Conservation (phyloP, 345 rosid species). For the Raphanus raphanistrum region DNA sequence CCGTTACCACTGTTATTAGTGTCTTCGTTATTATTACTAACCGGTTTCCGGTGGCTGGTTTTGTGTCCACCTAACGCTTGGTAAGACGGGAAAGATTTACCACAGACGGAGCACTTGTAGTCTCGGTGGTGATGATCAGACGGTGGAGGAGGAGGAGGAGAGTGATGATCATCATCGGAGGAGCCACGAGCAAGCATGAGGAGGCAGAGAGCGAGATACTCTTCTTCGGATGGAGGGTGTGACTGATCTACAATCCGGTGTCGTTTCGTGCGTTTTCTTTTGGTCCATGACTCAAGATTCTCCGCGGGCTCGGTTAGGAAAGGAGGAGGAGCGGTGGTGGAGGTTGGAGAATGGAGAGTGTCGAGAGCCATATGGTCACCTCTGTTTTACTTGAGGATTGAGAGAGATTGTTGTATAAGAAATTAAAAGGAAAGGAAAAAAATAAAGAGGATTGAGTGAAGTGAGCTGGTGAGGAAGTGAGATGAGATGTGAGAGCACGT, state of each 20-base stretch:
- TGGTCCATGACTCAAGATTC: conserved; percentile 44
- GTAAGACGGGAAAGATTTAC: conserved; percentile 49
- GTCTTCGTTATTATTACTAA: conserved; percentile 21
- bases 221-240: conserved; percentile 48
- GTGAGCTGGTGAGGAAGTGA: conserved; percentile 43
- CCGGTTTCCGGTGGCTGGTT: conserved; percentile 56
- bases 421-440: background rate
- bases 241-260: conserved; percentile 33
- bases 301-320: conserved; percentile 28
- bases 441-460: conserved; percentile 28
- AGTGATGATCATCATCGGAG: conserved; percentile 14
- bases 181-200: conserved; percentile 52
- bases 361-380: conserved; percentile 51
- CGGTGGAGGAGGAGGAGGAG: conserved; percentile 19
- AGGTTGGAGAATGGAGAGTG: conserved; percentile 50
- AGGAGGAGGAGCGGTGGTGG: conserved; percentile 32
- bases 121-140: conserved; percentile 23
- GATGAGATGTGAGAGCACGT: conserved; percentile 43
- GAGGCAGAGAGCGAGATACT: conserved; percentile 56
- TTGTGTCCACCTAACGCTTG: conserved; percentile 67
- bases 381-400: conserved; percentile 7
- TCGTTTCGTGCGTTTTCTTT: conserved; percentile 55
- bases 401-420: conserved; percentile 2
- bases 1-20: conserved; percentile 17
- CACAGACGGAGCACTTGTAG: conserved; percentile 53